Evolutionary conservation across 257 asterid genomes (phyloP), one percentile per base, ranked within the genome.

Genomic region (Linaria vulgaris): DNA sequence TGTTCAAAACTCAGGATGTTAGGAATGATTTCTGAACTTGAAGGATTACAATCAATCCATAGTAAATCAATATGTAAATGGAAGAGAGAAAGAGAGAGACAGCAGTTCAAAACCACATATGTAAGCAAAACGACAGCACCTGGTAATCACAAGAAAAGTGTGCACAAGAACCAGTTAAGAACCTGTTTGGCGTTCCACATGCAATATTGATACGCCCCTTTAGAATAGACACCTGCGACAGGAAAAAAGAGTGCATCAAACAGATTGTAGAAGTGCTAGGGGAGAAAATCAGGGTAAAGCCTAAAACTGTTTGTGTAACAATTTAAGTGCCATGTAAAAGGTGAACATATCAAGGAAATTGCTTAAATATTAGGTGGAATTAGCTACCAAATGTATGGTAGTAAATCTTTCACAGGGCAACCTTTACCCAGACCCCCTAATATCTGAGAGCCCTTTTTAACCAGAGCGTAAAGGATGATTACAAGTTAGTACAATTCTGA

Each of bases 141-240:
- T 16, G 46, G 37, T 5, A 16, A 31, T 58, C 50, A 24, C 10
- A 39, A 56, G 60, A 63, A 59, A 73, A 37, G 12, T 61, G 38
- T 41, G 45, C 23, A 68, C 62, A 48, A 61, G 58, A 63, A 57
- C 21, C 3, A 27, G 6, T 2, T 2, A 27, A 27, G 6, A 27
- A 92, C 99, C 99, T 89, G 85, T 79, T 94, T 41, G 97, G 97
- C 0, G 99, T 90, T 68, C 99, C 99, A 77, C 97, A 74, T 55
- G 97, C 96, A 77, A 94, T 82, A 80, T 94, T 90, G 39, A 90
- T 87, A 24, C 88, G 96, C 37, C 77, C 81, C 87, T 82, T 84
- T 45, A 94, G 75, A 51, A 82, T 52, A 44, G 86, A 65, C 56
- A 76, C 90, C 99, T 94, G 86, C 43, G 45, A 70, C 57, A 59